A percentile compares a stretch with the other conserved stretches of the same genome.
phyloP scores from a whole-genome alignment of 2,329 filamentous ascomycete species.

The Cladosporium velox region DNA sequence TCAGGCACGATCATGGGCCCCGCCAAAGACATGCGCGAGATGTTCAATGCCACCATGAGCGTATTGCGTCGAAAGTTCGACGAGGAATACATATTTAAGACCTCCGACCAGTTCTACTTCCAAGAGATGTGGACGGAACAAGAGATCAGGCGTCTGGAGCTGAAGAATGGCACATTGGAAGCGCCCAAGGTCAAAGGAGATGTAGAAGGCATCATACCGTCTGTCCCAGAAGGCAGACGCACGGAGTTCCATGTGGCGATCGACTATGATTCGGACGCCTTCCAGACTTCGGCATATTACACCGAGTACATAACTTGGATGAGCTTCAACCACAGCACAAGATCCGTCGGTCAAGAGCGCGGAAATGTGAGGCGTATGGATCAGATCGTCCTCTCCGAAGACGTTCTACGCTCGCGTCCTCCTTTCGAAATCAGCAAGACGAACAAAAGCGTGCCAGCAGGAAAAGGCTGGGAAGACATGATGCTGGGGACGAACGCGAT shows the following conservation, averaged over 20 bases:
- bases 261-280: constrained; percentile 30
- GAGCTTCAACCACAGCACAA: constrained; percentile 28
- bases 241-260: constrained; percentile 30
- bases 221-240: constrained; percentile 23
- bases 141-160: constrained; percentile 20
- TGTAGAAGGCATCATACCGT: constrained; percentile 22
- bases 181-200: neutral
- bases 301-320: constrained; percentile 28
- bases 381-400: constrained; percentile 22
- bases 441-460: constrained; percentile 1
- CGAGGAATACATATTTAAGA: constrained; percentile 22
- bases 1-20: constrained; percentile 52
- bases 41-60: constrained; percentile 41
- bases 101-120: constrained; percentile 26
- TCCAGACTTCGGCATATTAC: constrained; percentile 29
- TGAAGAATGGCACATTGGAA: constrained; percentile 1
- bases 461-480: constrained; percentile 25
- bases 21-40: constrained; percentile 31
- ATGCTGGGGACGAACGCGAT: constrained; percentile 29
- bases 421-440: constrained; percentile 21
- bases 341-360: neutral
- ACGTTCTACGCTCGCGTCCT: constrained; percentile 22
- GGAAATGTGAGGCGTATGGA: constrained; percentile 21
- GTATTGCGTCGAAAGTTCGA: constrained; percentile 26
- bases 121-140: constrained; percentile 26